Conservation (phyloP, 495 filamentous ascomycete genomes). For the Hapsidospora chrysogenum region DNA sequence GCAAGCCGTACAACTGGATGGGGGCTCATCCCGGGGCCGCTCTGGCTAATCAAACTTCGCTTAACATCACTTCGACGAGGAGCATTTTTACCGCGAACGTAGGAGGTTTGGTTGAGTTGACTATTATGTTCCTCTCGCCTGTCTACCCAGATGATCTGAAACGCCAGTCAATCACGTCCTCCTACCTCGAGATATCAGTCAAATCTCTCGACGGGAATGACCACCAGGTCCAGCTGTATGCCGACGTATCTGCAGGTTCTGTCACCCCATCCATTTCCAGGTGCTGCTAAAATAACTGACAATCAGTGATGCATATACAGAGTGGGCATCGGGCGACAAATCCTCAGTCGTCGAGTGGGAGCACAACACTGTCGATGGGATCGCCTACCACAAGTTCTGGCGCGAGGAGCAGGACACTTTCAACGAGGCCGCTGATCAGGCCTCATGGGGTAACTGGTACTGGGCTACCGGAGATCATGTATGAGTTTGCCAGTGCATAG, state of each 20-base stretch:
- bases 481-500: conserved; percentile 7
- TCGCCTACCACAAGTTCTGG: conserved; percentile 37
- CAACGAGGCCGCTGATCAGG: conserved; percentile 50
- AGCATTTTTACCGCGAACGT: conserved; percentile 77
- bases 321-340: conserved; percentile 27
- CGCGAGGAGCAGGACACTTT: conserved; percentile 47
- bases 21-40: conserved; percentile 37
- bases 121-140: conserved; percentile 71
- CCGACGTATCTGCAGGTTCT: conserved; percentile 77
- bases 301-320: conserved; percentile 7
- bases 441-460: conserved; percentile 80
- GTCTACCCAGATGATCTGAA: conserved; percentile 75
- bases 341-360: conserved; percentile 22
- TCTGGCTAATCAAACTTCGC: conserved; percentile 24
- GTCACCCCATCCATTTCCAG: no score
- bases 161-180: conserved; percentile 73
- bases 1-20: conserved; percentile 43
- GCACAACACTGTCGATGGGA: conserved; percentile 13
- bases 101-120: conserved; percentile 44
- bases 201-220: conserved; percentile 30
- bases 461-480: conserved; percentile 35
- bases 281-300: no score
- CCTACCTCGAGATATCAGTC: conserved; percentile 64
- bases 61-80: conserved; percentile 72
- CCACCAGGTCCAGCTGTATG: conserved; percentile 61